These are phyloP conservation scores for Marasmius tenuissimus DNA, from an alignment of 1,284 basidiomycete genomes.

Conservation along the genomic window DNA sequence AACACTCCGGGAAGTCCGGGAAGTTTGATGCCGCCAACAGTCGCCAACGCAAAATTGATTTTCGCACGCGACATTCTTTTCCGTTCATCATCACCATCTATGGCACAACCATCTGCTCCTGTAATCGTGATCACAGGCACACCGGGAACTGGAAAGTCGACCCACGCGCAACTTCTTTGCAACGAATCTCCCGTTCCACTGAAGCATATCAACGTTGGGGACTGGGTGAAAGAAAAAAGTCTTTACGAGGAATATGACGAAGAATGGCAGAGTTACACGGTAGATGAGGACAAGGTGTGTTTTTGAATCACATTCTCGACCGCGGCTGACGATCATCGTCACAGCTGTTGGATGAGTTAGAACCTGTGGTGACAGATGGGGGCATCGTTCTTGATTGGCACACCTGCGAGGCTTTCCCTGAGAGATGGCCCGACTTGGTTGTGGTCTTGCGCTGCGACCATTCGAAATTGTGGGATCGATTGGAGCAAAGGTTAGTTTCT, in stretches of 20 bases:
- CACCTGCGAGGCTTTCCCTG: conserved; percentile 92
- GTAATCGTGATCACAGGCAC: conserved; percentile 94
- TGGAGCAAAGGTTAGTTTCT: conserved; percentile 81
- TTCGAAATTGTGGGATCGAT: conserved; percentile 83
- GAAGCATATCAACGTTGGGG: conserved; percentile 86
- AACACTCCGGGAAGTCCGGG: no score
- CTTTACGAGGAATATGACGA: conserved; percentile 88
- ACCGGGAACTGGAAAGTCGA: conserved; percentile 87
- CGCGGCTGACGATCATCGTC: neutral
- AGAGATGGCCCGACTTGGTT: conserved; percentile 97
- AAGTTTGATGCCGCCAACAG: no score
- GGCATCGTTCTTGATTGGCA: conserved; percentile 98
- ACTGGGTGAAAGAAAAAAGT: conserved; percentile 82
- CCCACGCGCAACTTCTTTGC: conserved; percentile 80
- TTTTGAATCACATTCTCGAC: neutral
- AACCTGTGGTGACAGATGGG: conserved; percentile 64
- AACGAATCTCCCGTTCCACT: conserved; percentile 68
- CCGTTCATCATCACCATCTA: neutral
- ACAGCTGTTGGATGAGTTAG: conserved; percentile 88
- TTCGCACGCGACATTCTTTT: neutral
- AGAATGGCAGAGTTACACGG: conserved; percentile 92
- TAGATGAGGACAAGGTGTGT: conserved; percentile 91
- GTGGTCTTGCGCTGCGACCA: conserved; percentile 93
- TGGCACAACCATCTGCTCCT: conserved; percentile 43
- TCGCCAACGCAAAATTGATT: neutral